A percentile compares a stretch with the other conserved stretches of the same genome.
Evolutionary conservation across 164 flowering plant genomes (phyloP).

Genomic region (Sextonia rubra): DNA sequence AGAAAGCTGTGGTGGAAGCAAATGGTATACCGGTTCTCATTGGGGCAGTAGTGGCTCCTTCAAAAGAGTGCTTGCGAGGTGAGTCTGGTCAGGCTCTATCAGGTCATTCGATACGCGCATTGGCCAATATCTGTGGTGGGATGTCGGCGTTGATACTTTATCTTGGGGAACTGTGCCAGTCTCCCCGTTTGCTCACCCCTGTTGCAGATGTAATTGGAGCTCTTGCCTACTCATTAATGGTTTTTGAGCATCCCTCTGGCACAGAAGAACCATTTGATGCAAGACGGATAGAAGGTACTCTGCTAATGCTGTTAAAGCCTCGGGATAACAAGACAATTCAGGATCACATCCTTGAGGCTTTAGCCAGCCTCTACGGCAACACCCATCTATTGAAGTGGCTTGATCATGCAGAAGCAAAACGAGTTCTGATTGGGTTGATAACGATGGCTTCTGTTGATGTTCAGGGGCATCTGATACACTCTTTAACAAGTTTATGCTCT

Average conservation of each 20-base stretch:
- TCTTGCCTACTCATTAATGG: conserved; percentile 83
- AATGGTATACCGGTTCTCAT: conserved; percentile 63
- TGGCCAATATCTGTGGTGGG: conserved; percentile 82
- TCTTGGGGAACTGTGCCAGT: conserved; percentile 73
- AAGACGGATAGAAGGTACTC: conserved; percentile 50
- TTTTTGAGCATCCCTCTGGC: conserved; percentile 42
- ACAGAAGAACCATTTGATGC: conserved; percentile 52
- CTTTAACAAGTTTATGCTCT: conserved; percentile 61
- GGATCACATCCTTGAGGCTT: conserved; percentile 82
- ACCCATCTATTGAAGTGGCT: conserved; percentile 45
- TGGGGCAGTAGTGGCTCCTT: conserved; percentile 86
- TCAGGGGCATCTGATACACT: conserved; percentile 62
- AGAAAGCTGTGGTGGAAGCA: conserved; percentile 58
- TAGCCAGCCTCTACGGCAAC: conserved; percentile 86
- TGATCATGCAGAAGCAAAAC: conserved; percentile 69
- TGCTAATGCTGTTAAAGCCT: conserved; percentile 61
- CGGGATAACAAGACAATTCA: conserved; percentile 72
- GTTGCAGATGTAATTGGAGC: conserved; percentile 87
- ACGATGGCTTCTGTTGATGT: conserved; percentile 69
- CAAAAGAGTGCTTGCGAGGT: conserved; percentile 86
- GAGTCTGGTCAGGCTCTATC: conserved; percentile 60
- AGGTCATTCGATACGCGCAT: conserved; percentile 60
- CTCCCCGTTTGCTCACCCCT: conserved; percentile 72
- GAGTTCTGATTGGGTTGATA: conserved; percentile 67
- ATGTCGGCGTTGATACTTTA: conserved; percentile 59